A percentile compares a stretch with the other conserved stretches of the same genome.
Conservation (phyloP, 306 rosid genomes). For the Betula pendula region DNA sequence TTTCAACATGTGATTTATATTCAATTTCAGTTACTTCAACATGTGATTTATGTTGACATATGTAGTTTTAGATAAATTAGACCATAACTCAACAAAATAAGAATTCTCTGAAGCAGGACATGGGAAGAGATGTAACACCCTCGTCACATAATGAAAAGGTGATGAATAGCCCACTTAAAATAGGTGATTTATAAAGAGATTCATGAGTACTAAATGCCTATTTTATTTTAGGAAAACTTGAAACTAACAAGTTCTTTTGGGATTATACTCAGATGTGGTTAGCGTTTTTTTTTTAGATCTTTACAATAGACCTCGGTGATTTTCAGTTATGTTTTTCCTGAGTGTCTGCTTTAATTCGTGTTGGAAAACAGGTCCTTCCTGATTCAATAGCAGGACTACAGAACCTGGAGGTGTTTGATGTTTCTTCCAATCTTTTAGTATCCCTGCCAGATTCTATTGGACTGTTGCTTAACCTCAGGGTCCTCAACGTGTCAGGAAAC, state of each 20-base stretch:
- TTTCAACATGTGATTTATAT: neutral
- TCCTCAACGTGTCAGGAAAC: conserved; percentile 47
- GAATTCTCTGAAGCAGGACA: neutral
- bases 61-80: neutral
- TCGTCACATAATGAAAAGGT: too few relatives aligned
- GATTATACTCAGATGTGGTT: too few relatives aligned
- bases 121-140: neutral
- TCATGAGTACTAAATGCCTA: too few relatives aligned
- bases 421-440: conserved; percentile 45
- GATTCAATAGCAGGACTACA: conserved; percentile 46
- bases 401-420: conserved; percentile 47
- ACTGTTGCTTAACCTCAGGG: conserved; percentile 43
- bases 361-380: conserved; percentile 44
- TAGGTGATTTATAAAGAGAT: too few relatives aligned
- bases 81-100: neutral
- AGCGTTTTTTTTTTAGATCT: too few relatives aligned
- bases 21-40: neutral
- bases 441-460: conserved; percentile 47
- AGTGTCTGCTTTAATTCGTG: neutral
- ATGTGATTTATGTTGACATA: neutral
- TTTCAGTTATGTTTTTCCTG: neutral
- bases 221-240: too few relatives aligned
- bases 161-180: too few relatives aligned
- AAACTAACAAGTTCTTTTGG: too few relatives aligned
- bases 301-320: neutral